These are phyloP conservation scores for Starmerella vitae DNA, from an alignment of 805 yeast species.

Conservation along the genomic window DNA sequence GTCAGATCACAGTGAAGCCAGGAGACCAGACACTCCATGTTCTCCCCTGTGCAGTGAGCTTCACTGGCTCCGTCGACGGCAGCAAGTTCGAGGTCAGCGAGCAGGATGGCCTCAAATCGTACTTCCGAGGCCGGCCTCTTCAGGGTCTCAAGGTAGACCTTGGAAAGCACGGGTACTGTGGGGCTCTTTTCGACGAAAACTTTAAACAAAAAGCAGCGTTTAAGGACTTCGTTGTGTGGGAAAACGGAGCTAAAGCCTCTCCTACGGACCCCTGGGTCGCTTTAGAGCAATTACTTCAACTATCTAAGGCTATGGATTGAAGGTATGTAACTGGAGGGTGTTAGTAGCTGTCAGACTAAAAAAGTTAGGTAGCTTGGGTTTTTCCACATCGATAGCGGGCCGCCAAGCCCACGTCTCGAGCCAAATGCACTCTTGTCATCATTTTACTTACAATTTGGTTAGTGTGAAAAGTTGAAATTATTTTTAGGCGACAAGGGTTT, in stretches of 20 bases:
- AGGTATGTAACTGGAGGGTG: slow-evolving; percentile 7
- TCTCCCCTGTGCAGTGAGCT: slow-evolving; percentile 17
- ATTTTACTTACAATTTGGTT: slow-evolving; percentile 30
- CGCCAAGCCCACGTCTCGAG: slow-evolving; percentile 54
- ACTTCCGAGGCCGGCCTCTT: slow-evolving; percentile 19
- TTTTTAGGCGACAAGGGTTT: no score
- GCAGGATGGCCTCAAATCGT: slow-evolving; percentile 2
- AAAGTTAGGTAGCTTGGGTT: slow-evolving; percentile 90
- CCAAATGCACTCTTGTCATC: slow-evolving; percentile 99
- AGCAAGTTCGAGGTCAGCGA: slow-evolving; percentile 6
- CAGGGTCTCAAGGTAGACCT: slow-evolving; percentile 17
- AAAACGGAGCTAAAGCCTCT: slow-evolving; percentile 12
- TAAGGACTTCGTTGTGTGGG: slow-evolving; percentile 15
- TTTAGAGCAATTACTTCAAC: slow-evolving; percentile 15
- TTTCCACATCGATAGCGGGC: slow-evolving; percentile 90
- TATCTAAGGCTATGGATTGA: no score
- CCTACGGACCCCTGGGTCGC: slow-evolving; percentile 15
- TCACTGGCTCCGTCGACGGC: slow-evolving; percentile 13
- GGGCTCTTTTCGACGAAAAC: slow-evolving; percentile 12
- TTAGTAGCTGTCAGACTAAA: slow-evolving; percentile 41
- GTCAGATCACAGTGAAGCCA: slow-evolving; percentile 1
- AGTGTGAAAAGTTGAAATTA: not conserved
- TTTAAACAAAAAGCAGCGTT: slow-evolving; percentile 4
- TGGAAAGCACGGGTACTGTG: slow-evolving; percentile 11
- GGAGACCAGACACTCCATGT: slow-evolving; percentile 11